phyloP scores from a whole-genome alignment of 306 rosid genomes.

The Sindora glabra region DNA sequence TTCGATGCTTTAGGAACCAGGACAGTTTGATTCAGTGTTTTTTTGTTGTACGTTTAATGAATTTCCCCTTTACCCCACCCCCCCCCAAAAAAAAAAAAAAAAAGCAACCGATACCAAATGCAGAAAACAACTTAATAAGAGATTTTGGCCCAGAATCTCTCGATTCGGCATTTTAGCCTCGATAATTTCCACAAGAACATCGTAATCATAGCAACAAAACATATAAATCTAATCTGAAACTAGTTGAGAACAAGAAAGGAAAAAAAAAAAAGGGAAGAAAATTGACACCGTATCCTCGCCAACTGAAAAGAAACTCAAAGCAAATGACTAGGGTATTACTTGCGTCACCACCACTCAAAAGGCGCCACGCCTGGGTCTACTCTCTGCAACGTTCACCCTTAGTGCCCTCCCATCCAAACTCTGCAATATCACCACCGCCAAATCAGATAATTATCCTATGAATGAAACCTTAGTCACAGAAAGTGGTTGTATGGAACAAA shows the following conservation, averaged over 20 bases:
- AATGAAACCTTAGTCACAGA: not conserved
- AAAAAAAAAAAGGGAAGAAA: not conserved
- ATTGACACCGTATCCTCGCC: constrained; percentile 21
- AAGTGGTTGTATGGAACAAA: not conserved
- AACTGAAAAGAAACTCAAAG: constrained; percentile 15
- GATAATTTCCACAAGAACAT: constrained; percentile 9
- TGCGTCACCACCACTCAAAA: constrained; percentile 33
- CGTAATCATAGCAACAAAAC: constrained; percentile 1
- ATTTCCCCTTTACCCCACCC: too few species aligned
- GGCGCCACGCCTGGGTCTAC: constrained; percentile 58
- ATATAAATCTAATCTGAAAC: constrained; percentile 23
- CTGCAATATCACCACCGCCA: constrained; percentile 34
- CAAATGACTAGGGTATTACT: constrained; percentile 19
- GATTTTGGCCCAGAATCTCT: constrained; percentile 5
- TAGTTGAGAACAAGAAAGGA: constrained; percentile 19
- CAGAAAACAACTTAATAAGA: too few species aligned
- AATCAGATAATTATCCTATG: not conserved
- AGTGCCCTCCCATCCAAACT: constrained; percentile 74
- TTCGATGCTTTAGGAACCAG: too few species aligned
- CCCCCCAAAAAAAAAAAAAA: not conserved
- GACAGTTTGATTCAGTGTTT: too few species aligned
- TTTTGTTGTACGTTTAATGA: too few species aligned
- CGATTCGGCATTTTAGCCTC: not conserved
- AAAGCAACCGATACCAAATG: too few species aligned
- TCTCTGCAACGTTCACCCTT: constrained; percentile 86